Percentiles rank a stretch among this genome's conserved stretches.
phyloP scores from a whole-genome alignment of 768 basidiomycete genomes.

The Boletus eberwhitei region DNA sequence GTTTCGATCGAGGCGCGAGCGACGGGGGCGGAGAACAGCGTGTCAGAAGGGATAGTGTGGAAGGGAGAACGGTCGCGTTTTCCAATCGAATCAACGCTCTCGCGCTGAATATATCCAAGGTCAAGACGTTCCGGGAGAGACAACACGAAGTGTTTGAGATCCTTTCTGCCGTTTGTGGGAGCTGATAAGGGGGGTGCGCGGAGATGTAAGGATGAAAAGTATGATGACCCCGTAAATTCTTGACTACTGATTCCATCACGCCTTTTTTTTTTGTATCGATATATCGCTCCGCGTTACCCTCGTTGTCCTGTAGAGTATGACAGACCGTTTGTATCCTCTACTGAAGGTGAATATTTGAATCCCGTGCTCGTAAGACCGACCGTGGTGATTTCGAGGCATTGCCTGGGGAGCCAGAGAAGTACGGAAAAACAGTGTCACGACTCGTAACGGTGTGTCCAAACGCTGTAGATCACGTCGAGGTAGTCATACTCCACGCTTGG shows the following conservation, averaged over 20 bases:
- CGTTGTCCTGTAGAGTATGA: background rate
- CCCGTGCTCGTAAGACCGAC: background rate
- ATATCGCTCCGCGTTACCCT: conserved; percentile 1
- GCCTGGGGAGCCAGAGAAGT: no score
- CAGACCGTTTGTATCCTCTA: background rate
- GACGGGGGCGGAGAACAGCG: conserved; percentile 22
- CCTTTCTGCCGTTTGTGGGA: conserved; percentile 23
- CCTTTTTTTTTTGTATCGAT: background rate
- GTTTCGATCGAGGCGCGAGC: conserved; percentile 27
- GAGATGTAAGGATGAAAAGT: no score
- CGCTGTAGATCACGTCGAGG: no score
- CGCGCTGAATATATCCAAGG: conserved; percentile 63
- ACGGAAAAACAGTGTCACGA: no score
- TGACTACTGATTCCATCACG: no score
- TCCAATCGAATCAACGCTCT: conserved; percentile 76
- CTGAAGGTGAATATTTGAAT: background rate
- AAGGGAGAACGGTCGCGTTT: conserved; percentile 67
- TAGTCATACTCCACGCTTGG: no score
- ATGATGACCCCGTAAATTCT: no score
- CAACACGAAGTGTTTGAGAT: conserved; percentile 71
- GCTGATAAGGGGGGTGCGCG: background rate
- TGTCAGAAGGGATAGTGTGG: conserved; percentile 45
- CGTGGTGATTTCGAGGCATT: no score
- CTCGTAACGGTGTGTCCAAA: no score
- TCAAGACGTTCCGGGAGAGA: conserved; percentile 69